These are phyloP conservation scores for Russula sp. DNA, from an alignment of 768 basidiomycete genomes.

Conservation along the genomic window DNA sequence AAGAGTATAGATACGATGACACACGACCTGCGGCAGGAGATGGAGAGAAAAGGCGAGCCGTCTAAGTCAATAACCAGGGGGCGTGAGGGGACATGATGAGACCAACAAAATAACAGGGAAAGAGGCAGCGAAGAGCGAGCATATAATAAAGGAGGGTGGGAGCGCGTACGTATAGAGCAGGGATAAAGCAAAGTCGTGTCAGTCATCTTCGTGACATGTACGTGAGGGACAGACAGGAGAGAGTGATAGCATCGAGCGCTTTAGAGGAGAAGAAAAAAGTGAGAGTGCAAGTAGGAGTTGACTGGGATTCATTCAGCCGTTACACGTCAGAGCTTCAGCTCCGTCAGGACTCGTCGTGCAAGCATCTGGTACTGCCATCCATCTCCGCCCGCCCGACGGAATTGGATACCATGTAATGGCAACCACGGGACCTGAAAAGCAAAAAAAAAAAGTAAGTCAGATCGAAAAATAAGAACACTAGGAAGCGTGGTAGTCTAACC, in stretches of 20 bases:
- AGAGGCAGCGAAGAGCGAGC: not conserved
- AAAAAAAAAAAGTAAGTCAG: constrained; percentile 24
- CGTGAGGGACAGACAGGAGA: not conserved
- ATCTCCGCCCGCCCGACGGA: constrained; percentile 82
- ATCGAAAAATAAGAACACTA: not conserved
- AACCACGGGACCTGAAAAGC: constrained; percentile 75
- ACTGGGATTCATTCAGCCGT: not conserved
- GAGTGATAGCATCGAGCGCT: not conserved
- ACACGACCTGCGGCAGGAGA: constrained; percentile 1
- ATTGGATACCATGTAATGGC: constrained; percentile 91
- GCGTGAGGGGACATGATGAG: not conserved
- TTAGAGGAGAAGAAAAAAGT: not conserved
- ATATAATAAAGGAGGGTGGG: not conserved
- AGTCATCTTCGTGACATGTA: not conserved
- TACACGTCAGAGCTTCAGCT: constrained; percentile 61
- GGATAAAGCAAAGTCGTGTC: not conserved
- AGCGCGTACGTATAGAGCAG: not conserved
- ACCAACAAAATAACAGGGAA: not conserved
- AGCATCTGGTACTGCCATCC: constrained; percentile 99
- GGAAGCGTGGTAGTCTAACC: constrained; percentile 34
- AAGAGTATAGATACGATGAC: constrained; percentile 12
- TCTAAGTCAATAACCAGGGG: constrained; percentile 6
- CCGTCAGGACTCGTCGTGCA: constrained; percentile 78
- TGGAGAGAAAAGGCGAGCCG: not conserved
- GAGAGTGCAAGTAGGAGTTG: not conserved